Evolutionary conservation across 129 eudicot species (phyloP), one percentile per base, ranked within the genome.

Genomic region (Sambucus nigra): DNA sequence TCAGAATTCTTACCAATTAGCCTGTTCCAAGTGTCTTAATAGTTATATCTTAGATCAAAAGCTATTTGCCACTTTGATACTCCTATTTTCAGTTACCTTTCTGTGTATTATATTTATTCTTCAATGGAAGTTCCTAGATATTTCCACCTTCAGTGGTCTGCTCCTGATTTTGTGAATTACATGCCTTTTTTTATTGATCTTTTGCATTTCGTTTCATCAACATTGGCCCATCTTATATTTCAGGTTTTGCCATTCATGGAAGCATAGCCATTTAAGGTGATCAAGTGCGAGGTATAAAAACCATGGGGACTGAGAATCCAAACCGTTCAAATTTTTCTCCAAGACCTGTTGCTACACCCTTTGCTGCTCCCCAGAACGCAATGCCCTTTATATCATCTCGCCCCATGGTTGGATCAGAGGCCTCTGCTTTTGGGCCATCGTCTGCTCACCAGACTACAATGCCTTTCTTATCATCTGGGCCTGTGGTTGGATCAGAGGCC

Each of bases 271-370:
- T 53, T 7, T 15, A 33, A 39, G 60, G 74, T 18, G 69, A 71
- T 69, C 46, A 48, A 69, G 68, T 53, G 38, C 17, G 47, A 55
- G 40, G 52, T 53, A 61, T 51, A 12, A 55, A 52, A 58, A 60
- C 63, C 41, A 88, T 88, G 97, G 92, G 92, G 68, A 77, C 95
- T 47, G 97, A 81, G 70, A 60, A 88, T 74, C 80, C 94, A 19
- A 71, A 72, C 31, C 80, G 66, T 39, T 68, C 84, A 21, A 80
- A 69, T 69, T 60, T 65, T 46, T 80, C 78, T 31, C 60, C 63
- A 51, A 69, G 88, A 55, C 94, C 94, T 39, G 65, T 59, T 61
- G 70, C 81, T 44, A 45, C 86, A 48, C 97, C 95, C 50, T 89
- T 89, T 64, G 79, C 80, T 55, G 87, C 84, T 67, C 83, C 85